Percentiles rank a stretch among this genome's conserved stretches.
Evolutionary conservation across 1,284 basidiomycete species (phyloP).

Genomic region (Schizophyllum amplum): DNA sequence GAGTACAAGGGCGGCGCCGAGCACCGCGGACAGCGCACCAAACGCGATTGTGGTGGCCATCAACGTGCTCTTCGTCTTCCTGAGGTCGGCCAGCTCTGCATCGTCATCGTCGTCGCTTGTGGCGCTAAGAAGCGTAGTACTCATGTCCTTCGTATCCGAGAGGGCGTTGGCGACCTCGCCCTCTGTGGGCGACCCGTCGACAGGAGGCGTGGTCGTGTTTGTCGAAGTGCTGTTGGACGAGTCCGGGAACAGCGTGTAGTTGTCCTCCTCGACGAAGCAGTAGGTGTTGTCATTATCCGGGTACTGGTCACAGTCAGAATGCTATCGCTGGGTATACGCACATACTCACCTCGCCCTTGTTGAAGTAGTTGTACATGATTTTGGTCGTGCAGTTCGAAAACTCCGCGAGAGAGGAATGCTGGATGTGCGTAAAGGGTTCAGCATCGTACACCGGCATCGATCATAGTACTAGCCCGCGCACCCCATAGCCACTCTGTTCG

Average conservation of each 20-base stretch:
- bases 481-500: slow-evolving; percentile 15
- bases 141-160: background rate
- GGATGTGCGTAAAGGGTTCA: no score
- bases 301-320: background rate
- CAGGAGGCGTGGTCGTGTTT: background rate
- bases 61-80: background rate
- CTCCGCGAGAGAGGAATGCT: background rate
- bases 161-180: background rate
- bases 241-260: background rate
- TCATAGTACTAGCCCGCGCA: slow-evolving; percentile 6
- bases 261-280: background rate
- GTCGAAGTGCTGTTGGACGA: background rate
- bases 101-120: background rate
- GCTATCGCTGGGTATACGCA: background rate
- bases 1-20: background rate
- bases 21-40: background rate
- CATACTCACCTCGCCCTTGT: background rate
- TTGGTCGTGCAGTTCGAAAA: background rate
- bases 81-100: background rate
- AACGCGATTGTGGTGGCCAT: background rate
- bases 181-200: background rate
- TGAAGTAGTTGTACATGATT: background rate
- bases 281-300: background rate
- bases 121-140: background rate
- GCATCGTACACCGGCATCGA: no score